Conservation (phyloP, 768 basidiomycete genomes). For the Ramaria sp. region DNA sequence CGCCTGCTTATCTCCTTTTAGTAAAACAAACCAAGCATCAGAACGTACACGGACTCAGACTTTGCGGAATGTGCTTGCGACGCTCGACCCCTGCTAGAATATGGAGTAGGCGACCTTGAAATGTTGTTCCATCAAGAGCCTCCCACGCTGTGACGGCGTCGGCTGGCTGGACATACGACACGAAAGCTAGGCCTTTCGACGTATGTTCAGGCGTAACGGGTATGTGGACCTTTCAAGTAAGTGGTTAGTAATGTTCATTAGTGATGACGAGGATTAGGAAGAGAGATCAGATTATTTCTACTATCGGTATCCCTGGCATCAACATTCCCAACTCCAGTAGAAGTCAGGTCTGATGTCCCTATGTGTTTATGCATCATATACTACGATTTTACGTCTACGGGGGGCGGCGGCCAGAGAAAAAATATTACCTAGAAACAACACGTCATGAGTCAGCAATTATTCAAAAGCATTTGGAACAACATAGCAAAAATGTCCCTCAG, state of each 20-base stretch:
- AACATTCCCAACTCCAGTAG: constrained; percentile 33
- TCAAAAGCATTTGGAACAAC: too few relatives aligned
- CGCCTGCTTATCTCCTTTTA: constrained; percentile 16
- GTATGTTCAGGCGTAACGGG: constrained; percentile 36
- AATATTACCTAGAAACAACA: background rate
- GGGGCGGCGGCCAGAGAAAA: background rate
- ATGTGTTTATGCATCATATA: constrained; percentile 20
- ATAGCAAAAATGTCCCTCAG: too few relatives aligned
- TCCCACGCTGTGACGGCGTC: constrained; percentile 63
- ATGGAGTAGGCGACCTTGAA: constrained; percentile 88
- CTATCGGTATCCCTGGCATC: constrained; percentile 50
- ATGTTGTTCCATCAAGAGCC: constrained; percentile 69
- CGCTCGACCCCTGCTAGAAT: constrained; percentile 73
- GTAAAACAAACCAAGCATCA: background rate
- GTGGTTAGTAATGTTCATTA: constrained; percentile 7
- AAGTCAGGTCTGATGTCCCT: constrained; percentile 53
- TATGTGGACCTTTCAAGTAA: constrained; percentile 38
- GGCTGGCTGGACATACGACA: constrained; percentile 35
- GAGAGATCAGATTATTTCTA: constrained; percentile 39
- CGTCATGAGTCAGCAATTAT: background rate
- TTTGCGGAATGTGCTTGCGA: constrained; percentile 29
- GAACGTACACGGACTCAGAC: background rate
- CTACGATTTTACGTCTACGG: background rate
- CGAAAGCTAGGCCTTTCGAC: constrained; percentile 54
- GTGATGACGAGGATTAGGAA: constrained; percentile 3